These are phyloP conservation scores for Fraxinus velutina DNA, from an alignment of 305 asterid species.

Conservation along the genomic window DNA sequence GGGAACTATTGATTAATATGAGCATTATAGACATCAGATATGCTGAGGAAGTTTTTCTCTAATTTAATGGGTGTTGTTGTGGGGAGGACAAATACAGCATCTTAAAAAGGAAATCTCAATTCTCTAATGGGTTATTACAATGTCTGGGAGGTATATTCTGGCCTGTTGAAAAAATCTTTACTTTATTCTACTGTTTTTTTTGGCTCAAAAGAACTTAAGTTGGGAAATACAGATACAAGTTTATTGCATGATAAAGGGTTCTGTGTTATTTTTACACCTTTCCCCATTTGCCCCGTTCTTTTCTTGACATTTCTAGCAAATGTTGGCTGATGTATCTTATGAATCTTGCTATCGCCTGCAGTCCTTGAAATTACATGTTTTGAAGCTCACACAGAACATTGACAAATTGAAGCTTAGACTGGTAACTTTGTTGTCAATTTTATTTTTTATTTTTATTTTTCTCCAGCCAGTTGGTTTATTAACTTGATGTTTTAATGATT, in stretches of 20 bases:
- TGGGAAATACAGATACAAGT: neutral
- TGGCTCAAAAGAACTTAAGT: neutral
- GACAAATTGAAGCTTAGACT: constrained; percentile 61
- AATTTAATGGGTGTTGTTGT: constrained; percentile 10
- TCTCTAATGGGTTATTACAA: neutral
- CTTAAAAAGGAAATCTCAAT: neutral
- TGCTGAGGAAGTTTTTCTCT: constrained; percentile 14
- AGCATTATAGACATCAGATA: neutral
- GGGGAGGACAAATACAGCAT: neutral
- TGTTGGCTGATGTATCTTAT: constrained; percentile 18
- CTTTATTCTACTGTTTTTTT: neutral
- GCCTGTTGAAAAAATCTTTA: neutral
- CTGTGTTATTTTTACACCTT: neutral
- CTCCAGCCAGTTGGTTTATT: constrained; percentile 17
- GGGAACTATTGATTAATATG: neutral
- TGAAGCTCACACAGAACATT: constrained; percentile 73
- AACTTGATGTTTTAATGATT: constrained; percentile 17
- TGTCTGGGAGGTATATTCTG: neutral
- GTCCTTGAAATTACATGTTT: constrained; percentile 82
- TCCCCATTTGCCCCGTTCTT: constrained; percentile 3
- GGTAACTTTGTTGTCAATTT: constrained; percentile 43
- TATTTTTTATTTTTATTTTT: neutral
- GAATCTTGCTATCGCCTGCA: constrained; percentile 45
- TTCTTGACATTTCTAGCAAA: constrained; percentile 20
- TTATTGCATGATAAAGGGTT: neutral